phyloP scores from a whole-genome alignment of 2,329 filamentous ascomycete genomes.

The Proliferodiscus dingleyae region DNA sequence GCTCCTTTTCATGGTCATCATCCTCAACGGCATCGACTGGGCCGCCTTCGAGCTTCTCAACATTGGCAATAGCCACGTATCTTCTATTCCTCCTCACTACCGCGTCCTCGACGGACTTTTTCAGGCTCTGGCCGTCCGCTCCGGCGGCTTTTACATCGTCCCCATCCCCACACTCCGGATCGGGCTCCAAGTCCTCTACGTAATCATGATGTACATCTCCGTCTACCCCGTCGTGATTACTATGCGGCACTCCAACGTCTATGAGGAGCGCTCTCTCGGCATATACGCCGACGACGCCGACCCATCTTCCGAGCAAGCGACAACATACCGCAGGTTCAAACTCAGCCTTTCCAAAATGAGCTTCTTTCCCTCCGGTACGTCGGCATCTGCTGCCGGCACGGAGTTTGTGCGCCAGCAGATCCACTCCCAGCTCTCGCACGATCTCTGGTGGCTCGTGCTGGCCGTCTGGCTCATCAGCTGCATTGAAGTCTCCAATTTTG shows the following conservation, averaged over 20 bases:
- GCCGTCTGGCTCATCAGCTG: conserved; percentile 55
- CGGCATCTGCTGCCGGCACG: conserved; percentile 2
- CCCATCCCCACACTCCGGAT: conserved; percentile 51
- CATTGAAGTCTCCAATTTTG: conserved; percentile 53
- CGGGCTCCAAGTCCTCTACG: conserved; percentile 54
- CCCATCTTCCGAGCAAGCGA: conserved; percentile 3
- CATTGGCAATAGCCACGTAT: conserved; percentile 53
- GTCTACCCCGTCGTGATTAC: conserved; percentile 59
- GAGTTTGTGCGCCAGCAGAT: conserved; percentile 41
- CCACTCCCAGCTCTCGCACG: conserved; percentile 60
- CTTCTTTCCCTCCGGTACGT: conserved; percentile 1
- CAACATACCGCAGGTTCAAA: conserved; percentile 7
- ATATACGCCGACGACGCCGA: conserved; percentile 42
- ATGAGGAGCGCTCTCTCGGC: conserved; percentile 63
- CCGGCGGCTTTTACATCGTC: conserved; percentile 63
- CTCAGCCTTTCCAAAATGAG: conserved; percentile 6
- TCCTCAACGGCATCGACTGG: conserved; percentile 61
- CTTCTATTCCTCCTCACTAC: conserved; percentile 45
- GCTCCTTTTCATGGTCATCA: conserved; percentile 54
- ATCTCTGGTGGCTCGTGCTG: conserved; percentile 61
- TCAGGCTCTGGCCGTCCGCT: conserved; percentile 58
- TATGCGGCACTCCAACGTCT: conserved; percentile 65
- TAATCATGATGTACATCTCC: conserved; percentile 64
- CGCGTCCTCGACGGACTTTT: conserved; percentile 62
- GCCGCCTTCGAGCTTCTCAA: conserved; percentile 61